Conservation (phyloP, 345 rosid species). For the Linum tenue region DNA sequence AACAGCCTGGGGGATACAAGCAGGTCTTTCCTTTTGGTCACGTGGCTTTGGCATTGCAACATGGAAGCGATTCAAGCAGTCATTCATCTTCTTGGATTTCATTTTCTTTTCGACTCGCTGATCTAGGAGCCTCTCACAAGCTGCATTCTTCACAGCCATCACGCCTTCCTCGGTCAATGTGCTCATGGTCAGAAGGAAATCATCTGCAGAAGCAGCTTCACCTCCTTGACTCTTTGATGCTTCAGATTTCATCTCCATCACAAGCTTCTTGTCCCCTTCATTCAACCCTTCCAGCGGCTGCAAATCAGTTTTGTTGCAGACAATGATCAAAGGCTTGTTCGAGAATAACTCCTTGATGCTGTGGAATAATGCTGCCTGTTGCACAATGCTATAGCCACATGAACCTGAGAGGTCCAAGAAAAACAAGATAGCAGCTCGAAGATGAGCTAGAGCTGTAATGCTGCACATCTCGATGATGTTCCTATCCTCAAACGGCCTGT, state of each 20-base stretch:
- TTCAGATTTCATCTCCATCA: slow-evolving; percentile 73
- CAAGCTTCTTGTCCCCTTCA: slow-evolving; percentile 62
- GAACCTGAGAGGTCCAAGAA: slow-evolving; percentile 82
- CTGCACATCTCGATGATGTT: slow-evolving; percentile 97
- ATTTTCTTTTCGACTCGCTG: slow-evolving; percentile 87
- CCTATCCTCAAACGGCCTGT: slow-evolving; percentile 86
- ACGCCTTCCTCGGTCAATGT: slow-evolving; percentile 72
- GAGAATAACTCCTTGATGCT: slow-evolving; percentile 78
- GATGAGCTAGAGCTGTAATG: slow-evolving; percentile 85
- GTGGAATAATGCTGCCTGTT: slow-evolving; percentile 90
- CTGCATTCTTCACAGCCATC: slow-evolving; percentile 77
- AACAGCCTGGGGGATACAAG: slow-evolving; percentile 74
- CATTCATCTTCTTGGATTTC: slow-evolving; percentile 92
- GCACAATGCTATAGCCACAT: slow-evolving; percentile 89
- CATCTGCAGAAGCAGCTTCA: slow-evolving; percentile 41
- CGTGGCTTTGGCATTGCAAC: slow-evolving; percentile 84
- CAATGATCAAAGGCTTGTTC: slow-evolving; percentile 88
- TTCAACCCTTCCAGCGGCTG: slow-evolving; percentile 70
- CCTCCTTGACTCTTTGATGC: slow-evolving; percentile 68
- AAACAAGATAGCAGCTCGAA: slow-evolving; percentile 77
- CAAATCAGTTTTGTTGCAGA: slow-evolving; percentile 93
- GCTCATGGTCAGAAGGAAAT: slow-evolving; percentile 75
- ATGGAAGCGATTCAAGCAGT: slow-evolving; percentile 78
- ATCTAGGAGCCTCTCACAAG: slow-evolving; percentile 75
- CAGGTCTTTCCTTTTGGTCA: slow-evolving; percentile 43